Evolutionary conservation across 768 basidiomycete species (phyloP).

Genomic region (Suillus occidentalis): DNA sequence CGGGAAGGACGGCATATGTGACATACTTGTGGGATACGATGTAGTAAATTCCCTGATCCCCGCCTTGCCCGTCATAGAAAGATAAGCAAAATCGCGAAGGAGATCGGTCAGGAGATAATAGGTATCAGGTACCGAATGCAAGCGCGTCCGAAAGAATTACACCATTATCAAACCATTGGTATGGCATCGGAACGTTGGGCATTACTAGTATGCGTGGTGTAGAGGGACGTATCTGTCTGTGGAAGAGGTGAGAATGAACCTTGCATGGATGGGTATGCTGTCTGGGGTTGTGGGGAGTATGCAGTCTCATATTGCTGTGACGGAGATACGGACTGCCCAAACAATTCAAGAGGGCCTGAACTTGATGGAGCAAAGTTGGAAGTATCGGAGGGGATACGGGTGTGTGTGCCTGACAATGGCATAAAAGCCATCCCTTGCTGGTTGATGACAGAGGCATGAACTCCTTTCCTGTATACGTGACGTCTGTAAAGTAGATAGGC

Average conservation of each 20-base stretch:
- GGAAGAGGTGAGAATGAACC: conserved; percentile 10
- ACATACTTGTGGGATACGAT: not conserved
- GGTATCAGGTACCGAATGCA: not conserved
- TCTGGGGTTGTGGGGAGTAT: not conserved
- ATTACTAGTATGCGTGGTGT: conserved; percentile 6
- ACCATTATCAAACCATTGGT: conserved; percentile 19
- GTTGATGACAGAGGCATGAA: not conserved
- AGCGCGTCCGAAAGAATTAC: not conserved
- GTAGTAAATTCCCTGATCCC: not conserved
- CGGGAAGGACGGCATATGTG: not conserved
- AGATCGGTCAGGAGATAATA: not conserved
- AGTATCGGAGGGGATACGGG: conserved; percentile 14
- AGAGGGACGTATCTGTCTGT: conserved; percentile 15
- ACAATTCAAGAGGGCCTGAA: not conserved
- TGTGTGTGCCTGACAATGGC: conserved; percentile 7
- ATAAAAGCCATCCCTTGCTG: not conserved
- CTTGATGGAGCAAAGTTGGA: conserved; percentile 7
- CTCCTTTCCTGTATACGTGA: conserved; percentile 3
- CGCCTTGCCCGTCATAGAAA: not conserved
- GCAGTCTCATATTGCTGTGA: not conserved
- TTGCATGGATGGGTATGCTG: conserved; percentile 7
- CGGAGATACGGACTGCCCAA: not conserved
- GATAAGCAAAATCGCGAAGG: not conserved
- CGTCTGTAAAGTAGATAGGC: conserved; percentile 20
- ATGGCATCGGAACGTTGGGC: conserved; percentile 11